These are phyloP conservation scores for rapeseed (Brassica napus) DNA, from an alignment of 345 rosid species.

Conservation along the genomic window DNA sequence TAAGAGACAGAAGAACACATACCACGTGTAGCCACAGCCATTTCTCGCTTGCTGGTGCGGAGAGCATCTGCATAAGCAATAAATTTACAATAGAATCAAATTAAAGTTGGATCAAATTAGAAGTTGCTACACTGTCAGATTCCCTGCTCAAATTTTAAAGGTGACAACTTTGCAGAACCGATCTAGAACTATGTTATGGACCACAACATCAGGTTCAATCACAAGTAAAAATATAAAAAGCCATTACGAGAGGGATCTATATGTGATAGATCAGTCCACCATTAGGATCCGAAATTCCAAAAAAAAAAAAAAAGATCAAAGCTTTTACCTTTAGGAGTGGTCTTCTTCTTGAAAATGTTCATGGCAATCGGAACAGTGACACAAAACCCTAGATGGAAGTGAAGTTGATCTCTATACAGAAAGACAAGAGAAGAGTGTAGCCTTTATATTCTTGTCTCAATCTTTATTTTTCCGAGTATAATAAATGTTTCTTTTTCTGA, in stretches of 20 bases:
- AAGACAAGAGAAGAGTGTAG: neutral
- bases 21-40: constrained; percentile 44
- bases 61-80: constrained; percentile 59
- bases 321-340: constrained; percentile 72
- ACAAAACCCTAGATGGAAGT: constrained; percentile 11
- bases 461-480: neutral
- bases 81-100: neutral
- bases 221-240: neutral
- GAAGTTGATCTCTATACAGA: constrained; percentile 3
- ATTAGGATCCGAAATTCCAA: no score
- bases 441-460: neutral
- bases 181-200: neutral
- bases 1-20: constrained; percentile 20
- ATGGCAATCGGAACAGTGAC: neutral
- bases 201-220: neutral
- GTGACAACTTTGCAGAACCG: neutral
- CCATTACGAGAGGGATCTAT: no score
- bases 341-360: constrained; percentile 52
- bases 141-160: neutral
- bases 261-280: no score
- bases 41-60: constrained; percentile 29
- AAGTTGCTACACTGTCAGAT: neutral
- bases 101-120: neutral
- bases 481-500: constrained; percentile 1
- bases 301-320: neutral